Evolutionary conservation across 495 filamentous ascomycete species (phyloP), one percentile per base, ranked within the genome.

Genomic region (Chaetomium tenue): DNA sequence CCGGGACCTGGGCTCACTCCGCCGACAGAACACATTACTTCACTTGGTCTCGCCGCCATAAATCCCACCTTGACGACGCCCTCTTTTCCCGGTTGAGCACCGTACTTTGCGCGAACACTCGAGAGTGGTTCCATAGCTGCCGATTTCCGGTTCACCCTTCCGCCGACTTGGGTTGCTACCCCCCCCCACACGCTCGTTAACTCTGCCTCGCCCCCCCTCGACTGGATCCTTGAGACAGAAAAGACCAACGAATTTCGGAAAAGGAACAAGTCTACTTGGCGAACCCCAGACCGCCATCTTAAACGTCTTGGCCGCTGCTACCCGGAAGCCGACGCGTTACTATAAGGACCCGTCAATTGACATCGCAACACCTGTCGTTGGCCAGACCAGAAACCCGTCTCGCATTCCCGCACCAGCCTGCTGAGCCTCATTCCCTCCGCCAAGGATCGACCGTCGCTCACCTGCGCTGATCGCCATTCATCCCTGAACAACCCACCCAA

Each of bases 1-100:
- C 59, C 56, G 63, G 63, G 68, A 63, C n/a, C 53, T 61, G 60
- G 40, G 47, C 60, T 66, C 50, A 53, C 39, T 44, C 18, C n/a
- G 18, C 58, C 20, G 44, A 54, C n/a, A 13, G 3, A 52, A 52
- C 48, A 25, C 23, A 26, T 52, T 52, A 16, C 48, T 26, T 26
- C 3, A 23, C 20, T 22, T 56, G 40, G 20, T 44, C 39, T 59
- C 40, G 44, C 13, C 18, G 30, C 62, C 13, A 25, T 23, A 20
- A 23, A 60, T 61, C 26, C 50, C 46, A 60, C 37, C 47, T 53
- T 58, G 25, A 30, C n/a, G 8, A 15, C 26, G n/a, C 15, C 28
- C 25, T 46, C 18, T 11, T 37, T 44, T 12, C 47, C 47, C 48
- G 18, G 33, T 47, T 61, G 28, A 51, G 6, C 2, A 33, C 52